These are phyloP conservation scores for Crithidia thermophila DNA, from an alignment of 208 protist species.

Conservation along the genomic window DNA sequence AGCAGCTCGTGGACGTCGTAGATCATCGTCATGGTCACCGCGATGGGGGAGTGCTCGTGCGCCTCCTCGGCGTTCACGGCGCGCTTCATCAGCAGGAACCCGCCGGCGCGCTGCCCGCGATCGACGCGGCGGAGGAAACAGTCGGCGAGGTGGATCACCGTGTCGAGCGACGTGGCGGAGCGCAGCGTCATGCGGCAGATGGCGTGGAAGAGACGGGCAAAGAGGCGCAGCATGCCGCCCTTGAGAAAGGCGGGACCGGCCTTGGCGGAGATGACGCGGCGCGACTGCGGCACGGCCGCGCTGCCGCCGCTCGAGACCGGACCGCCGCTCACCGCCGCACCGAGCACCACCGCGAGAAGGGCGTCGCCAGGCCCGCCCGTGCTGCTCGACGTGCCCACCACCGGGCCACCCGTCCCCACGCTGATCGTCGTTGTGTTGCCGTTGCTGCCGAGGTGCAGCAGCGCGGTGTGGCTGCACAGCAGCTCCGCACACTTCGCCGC, in stretches of 20 bases:
- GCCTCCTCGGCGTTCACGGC: conserved; percentile 39
- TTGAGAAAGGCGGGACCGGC: conserved; percentile 11
- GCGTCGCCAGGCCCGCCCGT: conserved; percentile 18
- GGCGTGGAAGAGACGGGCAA: conserved; percentile 75
- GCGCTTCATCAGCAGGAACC: conserved; percentile 46
- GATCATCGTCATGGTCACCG: conserved; percentile 67
- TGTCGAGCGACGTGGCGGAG: conserved; percentile 30
- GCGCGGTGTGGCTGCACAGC: conserved; percentile 42
- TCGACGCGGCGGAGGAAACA: conserved; percentile 57
- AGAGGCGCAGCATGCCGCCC: conserved; percentile 81
- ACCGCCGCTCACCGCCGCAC: conserved; percentile 4
- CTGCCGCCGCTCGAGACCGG: no score
- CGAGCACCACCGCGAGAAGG: conserved; percentile 18
- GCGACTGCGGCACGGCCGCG: no score
- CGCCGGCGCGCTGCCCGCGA: conserved; percentile 36
- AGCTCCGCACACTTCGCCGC: conserved; percentile 70
- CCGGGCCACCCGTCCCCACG: conserved; percentile 2
- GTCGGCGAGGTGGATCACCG: conserved; percentile 43
- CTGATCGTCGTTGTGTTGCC: conserved; percentile 20
- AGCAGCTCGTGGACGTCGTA: conserved; percentile 70
- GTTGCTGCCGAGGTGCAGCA: conserved; percentile 68
- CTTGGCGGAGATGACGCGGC: background rate
- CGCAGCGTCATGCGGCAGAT: conserved; percentile 68
- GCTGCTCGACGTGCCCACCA: conserved; percentile 15
- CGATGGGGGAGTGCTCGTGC: conserved; percentile 67